phyloP scores from a whole-genome alignment of 805 yeast genomes.

The Kregervanrija pseudodelftensis region DNA sequence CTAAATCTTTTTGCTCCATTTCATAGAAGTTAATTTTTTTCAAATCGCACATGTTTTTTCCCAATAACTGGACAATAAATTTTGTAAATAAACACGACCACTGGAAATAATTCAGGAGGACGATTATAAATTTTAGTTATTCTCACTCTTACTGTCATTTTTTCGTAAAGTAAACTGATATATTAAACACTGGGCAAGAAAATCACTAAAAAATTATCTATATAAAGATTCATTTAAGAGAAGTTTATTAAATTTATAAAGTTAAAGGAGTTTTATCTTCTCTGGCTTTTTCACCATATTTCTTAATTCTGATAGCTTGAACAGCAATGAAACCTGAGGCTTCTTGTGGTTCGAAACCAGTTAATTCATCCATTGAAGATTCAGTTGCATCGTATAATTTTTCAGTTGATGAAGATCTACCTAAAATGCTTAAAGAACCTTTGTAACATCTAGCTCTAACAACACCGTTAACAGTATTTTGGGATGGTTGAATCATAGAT shows the following conservation, averaged over 20 bases:
- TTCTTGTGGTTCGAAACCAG: conserved; percentile 96
- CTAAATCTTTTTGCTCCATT: too few species aligned
- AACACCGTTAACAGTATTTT: conserved; percentile 89
- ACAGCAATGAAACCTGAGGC: conserved; percentile 97
- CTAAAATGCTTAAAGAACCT: conserved; percentile 77
- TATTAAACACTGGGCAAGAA: background rate
- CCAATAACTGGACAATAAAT: background rate
- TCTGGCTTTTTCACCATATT: conserved; percentile 93
- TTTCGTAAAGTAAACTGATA: background rate
- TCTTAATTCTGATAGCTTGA: conserved; percentile 96
- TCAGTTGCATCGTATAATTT: conserved; percentile 96
- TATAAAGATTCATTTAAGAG: background rate
- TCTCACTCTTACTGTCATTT: background rate
- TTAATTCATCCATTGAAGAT: conserved; percentile 98
- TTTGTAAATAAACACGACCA: background rate
- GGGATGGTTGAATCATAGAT: conserved; percentile 90
- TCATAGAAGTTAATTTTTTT: too few species aligned
- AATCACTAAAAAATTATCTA: background rate
- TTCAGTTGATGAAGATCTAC: conserved; percentile 94
- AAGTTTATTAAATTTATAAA: conserved; percentile 28
- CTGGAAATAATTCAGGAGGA: background rate
- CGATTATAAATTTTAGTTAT: background rate
- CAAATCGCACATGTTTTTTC: too few species aligned
- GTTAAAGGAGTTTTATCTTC: conserved; percentile 55
- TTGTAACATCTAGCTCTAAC: conserved; percentile 93